These are phyloP conservation scores for Plasmodium inui DNA, from an alignment of 169 alveolate species.

Conservation along the genomic window DNA sequence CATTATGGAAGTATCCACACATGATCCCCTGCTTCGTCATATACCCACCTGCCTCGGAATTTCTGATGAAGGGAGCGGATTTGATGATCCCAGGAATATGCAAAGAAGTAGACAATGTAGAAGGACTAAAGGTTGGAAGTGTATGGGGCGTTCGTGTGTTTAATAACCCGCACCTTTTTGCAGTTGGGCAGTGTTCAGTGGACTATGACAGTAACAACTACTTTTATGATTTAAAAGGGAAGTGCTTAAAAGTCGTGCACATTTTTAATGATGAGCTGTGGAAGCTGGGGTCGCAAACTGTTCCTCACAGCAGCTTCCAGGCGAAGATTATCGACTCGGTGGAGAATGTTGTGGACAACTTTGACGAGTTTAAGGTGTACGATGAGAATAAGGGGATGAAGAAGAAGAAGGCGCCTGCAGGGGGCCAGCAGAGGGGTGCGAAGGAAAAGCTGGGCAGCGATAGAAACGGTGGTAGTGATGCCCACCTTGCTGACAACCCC, in stretches of 20 bases:
- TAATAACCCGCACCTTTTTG: constrained; percentile 70
- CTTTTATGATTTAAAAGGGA: constrained; percentile 57
- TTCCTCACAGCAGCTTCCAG: constrained; percentile 59
- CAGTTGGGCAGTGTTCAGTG: constrained; percentile 26
- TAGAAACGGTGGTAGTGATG: background rate
- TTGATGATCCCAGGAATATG: constrained; percentile 82
- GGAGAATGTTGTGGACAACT: constrained; percentile 44
- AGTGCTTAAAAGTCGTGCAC: constrained; percentile 65
- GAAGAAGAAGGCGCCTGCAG: background rate
- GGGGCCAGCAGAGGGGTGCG: background rate
- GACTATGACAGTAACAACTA: constrained; percentile 56
- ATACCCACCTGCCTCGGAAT: constrained; percentile 76
- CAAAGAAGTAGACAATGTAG: constrained; percentile 59
- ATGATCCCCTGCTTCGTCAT: constrained; percentile 75
- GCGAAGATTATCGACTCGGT: constrained; percentile 55
- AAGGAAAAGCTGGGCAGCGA: background rate
- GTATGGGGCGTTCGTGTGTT: constrained; percentile 76
- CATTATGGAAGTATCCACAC: constrained; percentile 76
- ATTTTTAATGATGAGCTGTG: constrained; percentile 73
- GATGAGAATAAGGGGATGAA: constrained; percentile 33
- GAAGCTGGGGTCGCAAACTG: constrained; percentile 55
- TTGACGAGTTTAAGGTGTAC: constrained; percentile 33
- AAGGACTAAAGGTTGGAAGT: constrained; percentile 62
- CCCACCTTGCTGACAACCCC: background rate
- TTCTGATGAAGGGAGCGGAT: constrained; percentile 79